These are phyloP conservation scores for Calocera viscosa DNA, from an alignment of 768 basidiomycete species.

Conservation along the genomic window DNA sequence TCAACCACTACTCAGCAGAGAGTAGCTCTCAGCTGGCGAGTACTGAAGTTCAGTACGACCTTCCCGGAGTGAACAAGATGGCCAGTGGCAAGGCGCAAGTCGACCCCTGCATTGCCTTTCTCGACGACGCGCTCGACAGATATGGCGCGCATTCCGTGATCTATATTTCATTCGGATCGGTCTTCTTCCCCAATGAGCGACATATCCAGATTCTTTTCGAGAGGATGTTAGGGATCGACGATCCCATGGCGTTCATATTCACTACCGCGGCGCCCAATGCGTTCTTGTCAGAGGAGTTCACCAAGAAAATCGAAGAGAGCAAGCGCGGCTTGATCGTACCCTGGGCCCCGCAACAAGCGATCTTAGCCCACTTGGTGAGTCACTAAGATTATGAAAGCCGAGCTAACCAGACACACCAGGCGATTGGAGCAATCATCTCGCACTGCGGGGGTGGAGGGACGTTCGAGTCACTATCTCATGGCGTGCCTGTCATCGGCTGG, in stretches of 20 bases:
- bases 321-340: not conserved
- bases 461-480: conserved; percentile 19
- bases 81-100: not conserved
- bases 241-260: not conserved
- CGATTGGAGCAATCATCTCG: conserved; percentile 20
- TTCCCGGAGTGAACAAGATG: not conserved
- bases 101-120: not conserved
- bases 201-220: not conserved
- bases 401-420: conserved; percentile 12
- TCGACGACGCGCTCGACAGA: not conserved
- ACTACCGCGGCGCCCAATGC: not conserved
- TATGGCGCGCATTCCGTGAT: not conserved
- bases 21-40: not conserved
- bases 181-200: not conserved
- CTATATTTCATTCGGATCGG: not conserved
- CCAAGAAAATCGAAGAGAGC: not conserved
- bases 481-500: conserved; percentile 24
- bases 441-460: conserved; percentile 23
- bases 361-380: conserved; percentile 21
- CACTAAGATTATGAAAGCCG: too few species aligned
- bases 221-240: not conserved
- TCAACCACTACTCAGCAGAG: not conserved
- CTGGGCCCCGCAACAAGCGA: conserved; percentile 5
- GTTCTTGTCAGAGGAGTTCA: not conserved
- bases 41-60: not conserved